Percentiles rank a stretch among this genome's conserved stretches.
Evolutionary conservation across 2,329 filamentous ascomycete genomes (phyloP).

Genomic region (Penicillium sp.): DNA sequence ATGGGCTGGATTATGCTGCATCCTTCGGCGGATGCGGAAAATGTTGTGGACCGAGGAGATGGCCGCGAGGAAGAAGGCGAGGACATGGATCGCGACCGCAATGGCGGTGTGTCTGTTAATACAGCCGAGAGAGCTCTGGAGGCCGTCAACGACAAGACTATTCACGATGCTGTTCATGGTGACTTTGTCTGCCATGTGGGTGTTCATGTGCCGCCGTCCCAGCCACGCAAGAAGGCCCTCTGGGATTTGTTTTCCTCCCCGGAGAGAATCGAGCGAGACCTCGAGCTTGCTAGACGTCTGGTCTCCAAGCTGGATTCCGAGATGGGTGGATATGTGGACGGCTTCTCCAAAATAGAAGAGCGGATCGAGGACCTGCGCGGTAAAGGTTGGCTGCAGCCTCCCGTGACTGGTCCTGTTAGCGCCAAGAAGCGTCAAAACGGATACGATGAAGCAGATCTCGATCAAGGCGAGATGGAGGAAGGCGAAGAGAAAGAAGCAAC

Average conservation of each 20-base stretch:
- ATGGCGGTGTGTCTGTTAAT: constrained; percentile 30
- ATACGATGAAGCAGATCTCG: constrained; percentile 36
- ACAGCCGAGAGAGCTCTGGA: constrained; percentile 83
- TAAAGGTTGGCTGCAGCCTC: constrained; percentile 69
- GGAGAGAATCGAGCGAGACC: constrained; percentile 85
- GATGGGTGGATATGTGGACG: constrained; percentile 70
- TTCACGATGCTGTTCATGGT: constrained; percentile 86
- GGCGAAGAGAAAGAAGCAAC: constrained; percentile 71
- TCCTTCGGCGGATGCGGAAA: constrained; percentile 60
- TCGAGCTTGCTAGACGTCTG: constrained; percentile 74
- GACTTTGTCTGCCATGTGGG: constrained; percentile 98
- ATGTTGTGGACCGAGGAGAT: constrained; percentile 66
- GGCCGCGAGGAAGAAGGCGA: constrained; percentile 63
- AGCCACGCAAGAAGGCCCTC: constrained; percentile 86
- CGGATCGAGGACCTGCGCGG: constrained; percentile 74
- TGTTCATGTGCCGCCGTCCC: constrained; percentile 80
- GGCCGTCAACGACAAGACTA: constrained; percentile 95
- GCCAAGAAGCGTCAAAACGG: constrained; percentile 55
- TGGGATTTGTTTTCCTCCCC: constrained; percentile 96
- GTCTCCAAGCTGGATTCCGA: constrained; percentile 81
- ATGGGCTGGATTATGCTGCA: constrained; percentile 99
- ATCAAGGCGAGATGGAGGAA: constrained; percentile 65
- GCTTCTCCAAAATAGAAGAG: constrained; percentile 74
- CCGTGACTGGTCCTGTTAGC: constrained; percentile 39
- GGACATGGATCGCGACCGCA: constrained; percentile 43